These are phyloP conservation scores for Physcia stellaris DNA, from an alignment of 495 filamentous ascomycete genomes.

Conservation along the genomic window DNA sequence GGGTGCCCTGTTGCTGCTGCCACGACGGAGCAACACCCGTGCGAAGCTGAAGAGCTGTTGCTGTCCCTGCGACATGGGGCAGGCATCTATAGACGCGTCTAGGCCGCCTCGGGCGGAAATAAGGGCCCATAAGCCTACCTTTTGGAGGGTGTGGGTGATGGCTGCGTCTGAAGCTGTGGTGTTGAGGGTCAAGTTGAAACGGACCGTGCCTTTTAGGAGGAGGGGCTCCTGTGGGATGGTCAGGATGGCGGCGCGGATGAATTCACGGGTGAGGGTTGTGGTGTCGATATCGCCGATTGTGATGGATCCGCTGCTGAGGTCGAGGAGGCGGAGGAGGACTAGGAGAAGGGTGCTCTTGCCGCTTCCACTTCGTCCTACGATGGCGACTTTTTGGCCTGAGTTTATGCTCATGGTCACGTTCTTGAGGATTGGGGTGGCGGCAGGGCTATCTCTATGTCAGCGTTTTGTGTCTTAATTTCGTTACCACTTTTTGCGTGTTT, in stretches of 20 bases:
- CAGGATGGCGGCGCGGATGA: conserved; percentile 24
- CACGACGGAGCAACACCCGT: too few relatives aligned
- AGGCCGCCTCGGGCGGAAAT: too few relatives aligned
- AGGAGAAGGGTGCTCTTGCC: conserved; percentile 28
- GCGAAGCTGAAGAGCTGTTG: too few relatives aligned
- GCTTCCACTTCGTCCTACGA: conserved; percentile 26
- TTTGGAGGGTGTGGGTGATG: too few relatives aligned
- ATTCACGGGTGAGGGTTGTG: conserved; percentile 11
- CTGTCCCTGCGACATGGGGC: too few relatives aligned
- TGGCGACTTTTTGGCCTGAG: conserved; percentile 24
- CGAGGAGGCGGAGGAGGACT: conserved; percentile 23
- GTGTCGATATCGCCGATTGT: conserved; percentile 24
- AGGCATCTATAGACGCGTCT: too few relatives aligned
- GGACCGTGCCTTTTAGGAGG: conserved; percentile 23
- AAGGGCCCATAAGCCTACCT: too few relatives aligned
- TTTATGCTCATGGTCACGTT: conserved; percentile 20
- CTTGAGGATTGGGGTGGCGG: conserved; percentile 15
- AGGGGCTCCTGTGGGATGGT: conserved; percentile 30
- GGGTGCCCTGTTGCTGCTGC: too few relatives aligned
- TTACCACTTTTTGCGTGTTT: conserved; percentile 3
- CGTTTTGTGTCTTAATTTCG: conserved; percentile 33
- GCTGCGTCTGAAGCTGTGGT: too few relatives aligned
- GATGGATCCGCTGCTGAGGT: conserved; percentile 19
- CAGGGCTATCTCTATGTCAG: conserved; percentile 25
- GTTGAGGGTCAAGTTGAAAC: conserved; percentile 68